Base-by-base conservation (phyloP, 2,329 filamentous ascomycete genomes). In the Nemania sp. region DNA sequence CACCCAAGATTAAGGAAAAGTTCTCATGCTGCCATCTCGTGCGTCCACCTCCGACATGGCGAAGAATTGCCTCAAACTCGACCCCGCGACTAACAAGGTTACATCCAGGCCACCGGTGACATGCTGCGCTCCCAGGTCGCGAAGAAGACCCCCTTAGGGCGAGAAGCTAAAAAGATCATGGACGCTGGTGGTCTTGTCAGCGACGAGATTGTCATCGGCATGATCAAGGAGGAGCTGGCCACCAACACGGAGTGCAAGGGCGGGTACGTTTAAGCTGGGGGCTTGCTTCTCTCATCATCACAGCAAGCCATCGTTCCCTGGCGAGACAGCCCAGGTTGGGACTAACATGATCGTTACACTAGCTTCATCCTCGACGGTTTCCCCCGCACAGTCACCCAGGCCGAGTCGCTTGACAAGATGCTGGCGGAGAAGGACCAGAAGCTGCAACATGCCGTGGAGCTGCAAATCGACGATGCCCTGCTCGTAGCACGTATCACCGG, bases 101-200 rank as follows among this genome's bases (percentile, higher is more conserved):
- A 45, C 11, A 47, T 32, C 50, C 67, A 97, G 93, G 95, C 95
- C 66, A 99, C 95, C 62, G 95, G 95, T 77, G 95, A 99, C 80
- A 99, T 99, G 95, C 87, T 99, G 74, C 92, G 95, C 74, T 96
- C 93, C 69, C 95, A 99, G 80, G 95, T 99, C 75, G 90, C 94
- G 68, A 96, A 96, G 82, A 97, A 98, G 88, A 99, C 95, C 59
- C 80, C 90, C 62, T 87, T 99, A 67, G 95, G 95, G 71, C 87
- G 90, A 75, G 92, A 97, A 83, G 95, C 95, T 68, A 99, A 99
- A 89, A 98, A 98, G 88, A 99, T 99, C 79, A 99, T 99, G 95
- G 95, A 99, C 76, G 90, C 94, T 77, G 95, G 95, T 72, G 94
- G 94, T 70, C 87, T 99, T 61, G 95, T 99, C 77, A 96, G 92